Evolutionary conservation across 805 yeast genomes (phyloP).

Genomic region (Yarrowia keelungensis): DNA sequence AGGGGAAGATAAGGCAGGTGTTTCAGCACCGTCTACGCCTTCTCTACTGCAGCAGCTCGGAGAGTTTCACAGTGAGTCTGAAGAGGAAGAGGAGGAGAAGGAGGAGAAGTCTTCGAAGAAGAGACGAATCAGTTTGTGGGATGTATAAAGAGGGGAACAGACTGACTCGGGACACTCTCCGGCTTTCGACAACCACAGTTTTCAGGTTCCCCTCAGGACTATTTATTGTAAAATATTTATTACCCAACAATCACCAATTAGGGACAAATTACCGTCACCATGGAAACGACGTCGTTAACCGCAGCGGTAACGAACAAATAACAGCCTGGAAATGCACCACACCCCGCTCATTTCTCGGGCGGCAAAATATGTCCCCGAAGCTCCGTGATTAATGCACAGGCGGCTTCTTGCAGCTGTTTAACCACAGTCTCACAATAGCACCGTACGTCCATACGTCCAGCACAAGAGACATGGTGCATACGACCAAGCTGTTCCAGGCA

Average conservation of each 20-base stretch:
- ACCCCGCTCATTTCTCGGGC: too few species aligned
- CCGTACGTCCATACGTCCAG: not conserved
- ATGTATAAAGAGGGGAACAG: not conserved
- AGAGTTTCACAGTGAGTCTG: constrained; percentile 1
- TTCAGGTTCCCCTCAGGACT: too few species aligned
- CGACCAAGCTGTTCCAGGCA: constrained; percentile 9
- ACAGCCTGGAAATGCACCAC: too few species aligned
- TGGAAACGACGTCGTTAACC: too few species aligned
- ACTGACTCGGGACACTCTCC: too few species aligned
- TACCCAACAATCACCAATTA: too few species aligned
- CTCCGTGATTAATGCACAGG: not conserved
- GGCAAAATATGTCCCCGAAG: too few species aligned
- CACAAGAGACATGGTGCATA: not conserved
- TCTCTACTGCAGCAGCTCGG: constrained; percentile 22
- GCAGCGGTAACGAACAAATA: too few species aligned
- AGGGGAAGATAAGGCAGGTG: not conserved
- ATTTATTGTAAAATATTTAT: too few species aligned
- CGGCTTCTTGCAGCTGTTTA: not conserved
- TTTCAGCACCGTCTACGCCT: not conserved
- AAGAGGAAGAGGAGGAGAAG: not conserved
- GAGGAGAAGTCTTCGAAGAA: not conserved
- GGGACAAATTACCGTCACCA: too few species aligned
- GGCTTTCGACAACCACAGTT: too few species aligned
- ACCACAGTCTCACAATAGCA: not conserved
- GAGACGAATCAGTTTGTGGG: constrained; percentile 29